Evolutionary conservation across 2,329 filamentous ascomycete genomes (phyloP).

Genomic region (Alternaria panax): DNA sequence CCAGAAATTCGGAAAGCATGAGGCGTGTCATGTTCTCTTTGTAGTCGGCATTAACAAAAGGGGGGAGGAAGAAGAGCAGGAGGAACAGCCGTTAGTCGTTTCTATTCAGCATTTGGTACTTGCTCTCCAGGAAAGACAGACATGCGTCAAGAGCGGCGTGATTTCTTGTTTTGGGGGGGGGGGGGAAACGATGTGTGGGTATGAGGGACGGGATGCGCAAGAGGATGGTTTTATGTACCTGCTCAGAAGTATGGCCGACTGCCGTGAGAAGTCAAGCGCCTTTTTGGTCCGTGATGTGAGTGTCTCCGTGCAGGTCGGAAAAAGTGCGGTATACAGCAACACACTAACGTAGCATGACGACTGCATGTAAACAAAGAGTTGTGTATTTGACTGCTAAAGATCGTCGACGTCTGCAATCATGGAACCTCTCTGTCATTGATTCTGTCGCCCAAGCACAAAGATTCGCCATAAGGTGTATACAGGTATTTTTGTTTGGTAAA

Average conservation of each 20-base stretch:
- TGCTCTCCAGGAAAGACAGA: not conserved
- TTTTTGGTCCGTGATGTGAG: not conserved
- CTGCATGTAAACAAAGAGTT: not conserved
- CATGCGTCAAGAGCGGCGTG: too few species aligned
- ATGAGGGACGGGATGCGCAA: too few species aligned
- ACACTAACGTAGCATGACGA: not conserved
- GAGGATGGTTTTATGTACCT: too few species aligned
- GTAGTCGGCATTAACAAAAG: not conserved
- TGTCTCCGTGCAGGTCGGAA: too few species aligned
- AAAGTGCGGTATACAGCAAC: not conserved
- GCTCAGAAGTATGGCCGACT: accelerated
- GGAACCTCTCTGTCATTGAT: not conserved
- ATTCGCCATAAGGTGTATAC: not conserved
- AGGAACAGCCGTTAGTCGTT: not conserved
- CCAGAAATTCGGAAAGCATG: not conserved
- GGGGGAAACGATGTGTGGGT: not conserved
- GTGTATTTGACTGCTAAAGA: too few species aligned
- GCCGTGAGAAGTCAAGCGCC: not conserved
- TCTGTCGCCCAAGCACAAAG: not conserved
- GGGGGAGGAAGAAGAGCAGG: not conserved
- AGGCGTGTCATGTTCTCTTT: accelerated
- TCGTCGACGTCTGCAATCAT: not conserved
- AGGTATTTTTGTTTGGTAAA: not conserved
- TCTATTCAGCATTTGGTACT: not conserved
- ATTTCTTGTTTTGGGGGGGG: too few species aligned